phyloP scores from a whole-genome alignment of 2,329 filamentous ascomycete genomes.

The Aureobasidium sp. region DNA sequence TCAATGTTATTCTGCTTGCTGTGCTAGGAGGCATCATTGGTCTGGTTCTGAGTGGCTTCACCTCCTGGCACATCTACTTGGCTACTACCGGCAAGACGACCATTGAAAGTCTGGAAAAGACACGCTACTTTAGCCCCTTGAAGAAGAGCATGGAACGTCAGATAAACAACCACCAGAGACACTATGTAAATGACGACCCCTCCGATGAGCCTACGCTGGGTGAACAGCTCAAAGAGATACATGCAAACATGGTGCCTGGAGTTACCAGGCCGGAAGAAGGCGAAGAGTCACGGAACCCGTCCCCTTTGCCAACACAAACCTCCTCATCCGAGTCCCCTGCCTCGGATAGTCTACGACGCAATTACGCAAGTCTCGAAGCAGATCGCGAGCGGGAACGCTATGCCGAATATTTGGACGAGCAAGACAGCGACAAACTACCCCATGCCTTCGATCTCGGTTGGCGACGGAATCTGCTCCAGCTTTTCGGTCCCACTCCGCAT shows the following conservation, averaged over 20 bases:
- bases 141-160: constrained; percentile 74
- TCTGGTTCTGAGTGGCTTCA: constrained; percentile 89
- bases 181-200: constrained; percentile 18
- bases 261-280: constrained; percentile 86
- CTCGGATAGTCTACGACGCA: constrained; percentile 44
- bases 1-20: constrained; percentile 91
- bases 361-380: constrained; percentile 65
- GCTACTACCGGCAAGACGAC: constrained; percentile 87
- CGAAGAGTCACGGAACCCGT: constrained; percentile 53
- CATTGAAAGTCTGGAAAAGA: constrained; percentile 97
- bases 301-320: constrained; percentile 36
- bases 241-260: constrained; percentile 83
- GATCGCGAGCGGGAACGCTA: constrained; percentile 74
- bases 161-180: constrained; percentile 43
- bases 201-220: constrained; percentile 43
- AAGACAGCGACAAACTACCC: constrained; percentile 87
- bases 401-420: constrained; percentile 86
- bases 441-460: constrained; percentile 95
- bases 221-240: constrained; percentile 83
- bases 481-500: constrained; percentile 78
- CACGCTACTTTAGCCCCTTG: constrained; percentile 87
- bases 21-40: constrained; percentile 94
- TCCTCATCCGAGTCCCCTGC: constrained; percentile 43
- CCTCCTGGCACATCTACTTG: constrained; percentile 89
- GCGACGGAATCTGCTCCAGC: constrained; percentile 79